Evolutionary conservation across 2,329 filamentous ascomycete genomes (phyloP), one percentile per base, ranked within the genome.

Genomic region (Epichloe sylvatica): DNA sequence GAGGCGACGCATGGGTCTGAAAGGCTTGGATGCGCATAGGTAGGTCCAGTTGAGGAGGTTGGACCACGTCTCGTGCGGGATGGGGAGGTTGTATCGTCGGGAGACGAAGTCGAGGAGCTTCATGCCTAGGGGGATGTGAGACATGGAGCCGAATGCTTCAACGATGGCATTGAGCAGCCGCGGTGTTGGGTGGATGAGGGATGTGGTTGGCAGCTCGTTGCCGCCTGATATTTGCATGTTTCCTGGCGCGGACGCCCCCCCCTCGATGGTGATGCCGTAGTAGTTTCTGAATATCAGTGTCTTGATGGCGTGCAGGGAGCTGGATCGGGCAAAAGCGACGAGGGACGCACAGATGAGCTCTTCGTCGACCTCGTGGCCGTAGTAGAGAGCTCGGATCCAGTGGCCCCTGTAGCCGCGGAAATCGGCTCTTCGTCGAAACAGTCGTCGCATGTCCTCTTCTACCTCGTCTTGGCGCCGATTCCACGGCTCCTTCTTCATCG

Each of bases 1-100:
- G 2, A 60, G 49, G 41, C 54, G 57, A 63, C 70, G 72, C 54
- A 68, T 64, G 49, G 55, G 66, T 45, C 53, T 53, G 36, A 57
- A 63, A 45, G 64, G 65, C 50, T 65, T 70, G 40, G 59, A 68
- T 53, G 61, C 67, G 39, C 80, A 70, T 9, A 85, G 68, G 57
- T 79, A 83, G 0, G 82, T 74, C 76, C 83, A 86, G 52, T 78
- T 71, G 15, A 90, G 68, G 2, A 91, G 64, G 49, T 81, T 76
- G 7, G 72, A 70, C 86, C 86, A 91, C 17, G 80, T 71, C 5
- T 70, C 60, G 6, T 60, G 57, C 0, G 78, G 66, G 37, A 91
- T 78, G 1, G 67, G 53, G 23, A 91, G 65, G 1, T 67, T 54
- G 63, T 84, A 86, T 6, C 69, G 68, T 1, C 65, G 65, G 0